These are phyloP conservation scores for Claviceps paspali DNA, from an alignment of 2,329 filamentous ascomycete species.

Conservation along the genomic window DNA sequence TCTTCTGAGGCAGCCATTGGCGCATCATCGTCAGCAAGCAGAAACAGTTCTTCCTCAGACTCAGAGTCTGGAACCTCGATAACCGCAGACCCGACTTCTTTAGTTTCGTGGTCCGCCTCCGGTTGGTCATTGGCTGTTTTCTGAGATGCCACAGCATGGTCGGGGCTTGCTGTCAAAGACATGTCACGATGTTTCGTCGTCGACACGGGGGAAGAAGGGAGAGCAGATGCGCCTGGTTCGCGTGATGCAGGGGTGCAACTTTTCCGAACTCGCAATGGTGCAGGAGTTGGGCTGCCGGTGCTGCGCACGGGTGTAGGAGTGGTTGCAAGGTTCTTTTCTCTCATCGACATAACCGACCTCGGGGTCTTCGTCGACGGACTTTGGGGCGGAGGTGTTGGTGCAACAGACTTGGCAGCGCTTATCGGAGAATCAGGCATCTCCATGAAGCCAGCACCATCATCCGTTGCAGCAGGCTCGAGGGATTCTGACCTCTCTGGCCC, in stretches of 20 bases:
- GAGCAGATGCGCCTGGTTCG: constrained; percentile 2
- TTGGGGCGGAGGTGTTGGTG: constrained; percentile 3
- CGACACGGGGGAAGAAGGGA: constrained; percentile 5
- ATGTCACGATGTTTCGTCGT: neutral
- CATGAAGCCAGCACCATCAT: constrained; percentile 3
- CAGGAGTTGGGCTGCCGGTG: neutral
- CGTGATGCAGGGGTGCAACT: neutral
- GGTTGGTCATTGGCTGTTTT: neutral
- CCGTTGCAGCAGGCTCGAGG: neutral
- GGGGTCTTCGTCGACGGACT: constrained; percentile 1
- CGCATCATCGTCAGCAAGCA: neutral
- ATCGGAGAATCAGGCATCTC: constrained; percentile 2
- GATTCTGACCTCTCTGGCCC: neutral
- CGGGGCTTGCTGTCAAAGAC: neutral
- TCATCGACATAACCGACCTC: neutral
- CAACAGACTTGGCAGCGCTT: neutral
- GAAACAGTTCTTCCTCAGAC: neutral
- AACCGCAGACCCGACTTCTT: neutral
- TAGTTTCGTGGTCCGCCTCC: neutral
- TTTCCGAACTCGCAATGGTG: neutral
- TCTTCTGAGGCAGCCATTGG: neutral
- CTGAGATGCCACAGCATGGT: neutral
- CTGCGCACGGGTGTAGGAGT: neutral
- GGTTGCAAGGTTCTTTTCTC: neutral
- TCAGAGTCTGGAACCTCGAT: neutral